Base-by-base conservation (phyloP, 2,329 filamentous ascomycete genomes). In the Drechmeria coniospora region DNA sequence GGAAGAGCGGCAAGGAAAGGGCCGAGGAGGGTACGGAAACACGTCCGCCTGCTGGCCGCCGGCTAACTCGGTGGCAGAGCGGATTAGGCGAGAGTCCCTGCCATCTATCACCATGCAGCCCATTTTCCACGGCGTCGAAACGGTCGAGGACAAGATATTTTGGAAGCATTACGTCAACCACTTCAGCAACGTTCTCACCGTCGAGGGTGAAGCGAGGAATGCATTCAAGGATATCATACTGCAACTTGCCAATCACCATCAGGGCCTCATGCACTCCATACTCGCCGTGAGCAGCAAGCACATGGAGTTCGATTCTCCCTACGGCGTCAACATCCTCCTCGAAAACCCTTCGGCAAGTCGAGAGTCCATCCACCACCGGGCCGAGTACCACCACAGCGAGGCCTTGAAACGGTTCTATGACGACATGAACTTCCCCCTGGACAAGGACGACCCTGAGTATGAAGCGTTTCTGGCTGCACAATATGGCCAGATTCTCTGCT, bases 261-360 rank as follows among this genome's bases (percentile, higher is more conserved):
- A 74, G 35, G 82, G 82, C 9, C 60, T 93, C 28, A 92, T 93
- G 83, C 84, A 93, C 49, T 90, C 83, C 8, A 72, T 93, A 27
- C 65, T 93, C 29, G 83, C 80, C 24, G 63, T 93, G 7, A 80
- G 83, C 21, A 80, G 80, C 40, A 83, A 75, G 34, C 83, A 92
- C 42, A 65, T 76, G 30, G 67, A 76, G 47, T 64, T 63, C 34
- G 59, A 64, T 4, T 65, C 68, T 0, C 61, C 67, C 0, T 70
- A 73, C 29, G 69, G 67, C 8, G 38, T 48, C 31, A 68, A 65
- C 25, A 44, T 74, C 4, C 49, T 75, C 5, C 51, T 51, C 19
- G 57, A 63, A 14, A 59, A 65, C 35, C 56, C 62, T 3, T 52
- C 54, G 20, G 60, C 67, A 8, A 61, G 48, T 22, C 45, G 54